Evolutionary conservation across 2,329 filamentous ascomycete genomes (phyloP).

Genomic region (Sclerotinia nivalis): DNA sequence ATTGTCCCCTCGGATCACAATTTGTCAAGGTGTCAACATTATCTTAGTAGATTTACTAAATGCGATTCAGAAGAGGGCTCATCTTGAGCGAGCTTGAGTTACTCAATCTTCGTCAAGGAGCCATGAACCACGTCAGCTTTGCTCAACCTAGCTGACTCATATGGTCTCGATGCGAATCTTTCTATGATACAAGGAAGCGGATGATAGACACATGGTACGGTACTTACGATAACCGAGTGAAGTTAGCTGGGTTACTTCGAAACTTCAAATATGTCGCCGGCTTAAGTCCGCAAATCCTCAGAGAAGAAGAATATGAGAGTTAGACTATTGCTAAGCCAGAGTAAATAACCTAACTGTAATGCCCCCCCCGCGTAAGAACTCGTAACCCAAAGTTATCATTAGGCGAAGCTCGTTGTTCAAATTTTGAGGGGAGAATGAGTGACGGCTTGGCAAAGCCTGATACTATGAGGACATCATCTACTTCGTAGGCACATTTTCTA

Average conservation of each 20-base stretch:
- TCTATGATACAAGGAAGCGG: background rate
- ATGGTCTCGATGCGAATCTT: background rate
- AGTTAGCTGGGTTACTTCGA: background rate
- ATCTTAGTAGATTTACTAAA: background rate
- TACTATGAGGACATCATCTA: background rate
- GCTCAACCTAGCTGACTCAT: constrained; percentile 16
- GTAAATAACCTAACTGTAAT: background rate
- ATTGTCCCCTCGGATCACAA: background rate
- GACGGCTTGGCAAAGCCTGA: background rate
- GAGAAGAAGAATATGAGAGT: background rate
- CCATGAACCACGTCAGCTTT: constrained; percentile 13
- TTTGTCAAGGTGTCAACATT: background rate
- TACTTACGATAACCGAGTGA: constrained; percentile 2
- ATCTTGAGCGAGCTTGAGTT: background rate
- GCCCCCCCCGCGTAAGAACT: background rate
- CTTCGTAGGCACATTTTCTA: background rate
- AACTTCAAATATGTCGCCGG: background rate
- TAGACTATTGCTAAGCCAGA: constrained; percentile 7
- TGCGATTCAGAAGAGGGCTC: background rate
- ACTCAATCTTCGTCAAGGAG: background rate
- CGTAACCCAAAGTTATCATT: background rate
- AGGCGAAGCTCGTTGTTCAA: background rate
- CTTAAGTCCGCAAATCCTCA: constrained; percentile 9
- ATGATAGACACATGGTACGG: background rate
- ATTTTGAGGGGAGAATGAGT: background rate